Evolutionary conservation across 2,329 filamentous ascomycete species (phyloP).

Genomic region (Monilinia fructigena): DNA sequence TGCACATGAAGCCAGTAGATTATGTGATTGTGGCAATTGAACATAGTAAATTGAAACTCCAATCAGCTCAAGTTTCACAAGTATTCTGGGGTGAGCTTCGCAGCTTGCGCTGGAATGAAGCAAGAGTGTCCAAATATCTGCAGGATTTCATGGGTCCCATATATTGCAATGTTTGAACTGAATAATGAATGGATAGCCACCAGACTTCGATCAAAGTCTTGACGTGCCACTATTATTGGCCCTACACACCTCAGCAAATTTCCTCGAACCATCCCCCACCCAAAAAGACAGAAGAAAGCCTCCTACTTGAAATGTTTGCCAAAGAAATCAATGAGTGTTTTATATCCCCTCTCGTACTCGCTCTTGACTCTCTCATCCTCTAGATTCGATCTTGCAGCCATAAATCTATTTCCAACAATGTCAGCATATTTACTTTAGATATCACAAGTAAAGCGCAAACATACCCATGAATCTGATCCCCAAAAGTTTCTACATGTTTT

Average conservation of each 20-base stretch:
- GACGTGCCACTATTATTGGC: background rate
- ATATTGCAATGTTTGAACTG: background rate
- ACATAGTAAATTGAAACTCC: background rate
- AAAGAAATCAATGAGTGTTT: conserved; percentile 47
- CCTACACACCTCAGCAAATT: conserved; percentile 14
- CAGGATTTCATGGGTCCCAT: background rate
- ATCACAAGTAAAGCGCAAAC: background rate
- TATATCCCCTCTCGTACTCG: conserved; percentile 52
- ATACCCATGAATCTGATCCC: conserved; percentile 52
- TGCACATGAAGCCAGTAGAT: background rate
- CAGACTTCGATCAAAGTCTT: background rate
- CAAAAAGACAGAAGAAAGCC: background rate
- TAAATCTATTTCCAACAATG: conserved; percentile 43
- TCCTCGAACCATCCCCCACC: background rate
- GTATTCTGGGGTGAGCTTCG: background rate
- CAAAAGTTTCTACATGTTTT: conserved; percentile 50
- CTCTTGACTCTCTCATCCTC: conserved; percentile 46
- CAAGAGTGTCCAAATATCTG: background rate
- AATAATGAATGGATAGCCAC: background rate
- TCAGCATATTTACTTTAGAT: background rate
- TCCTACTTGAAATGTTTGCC: conserved; percentile 42
- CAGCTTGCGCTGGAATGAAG: background rate
- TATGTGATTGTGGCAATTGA: background rate
- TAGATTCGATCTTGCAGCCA: conserved; percentile 53
- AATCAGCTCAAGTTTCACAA: background rate